Conservation (phyloP, 306 rosid species). For the Sechiopsis laciniata region DNA sequence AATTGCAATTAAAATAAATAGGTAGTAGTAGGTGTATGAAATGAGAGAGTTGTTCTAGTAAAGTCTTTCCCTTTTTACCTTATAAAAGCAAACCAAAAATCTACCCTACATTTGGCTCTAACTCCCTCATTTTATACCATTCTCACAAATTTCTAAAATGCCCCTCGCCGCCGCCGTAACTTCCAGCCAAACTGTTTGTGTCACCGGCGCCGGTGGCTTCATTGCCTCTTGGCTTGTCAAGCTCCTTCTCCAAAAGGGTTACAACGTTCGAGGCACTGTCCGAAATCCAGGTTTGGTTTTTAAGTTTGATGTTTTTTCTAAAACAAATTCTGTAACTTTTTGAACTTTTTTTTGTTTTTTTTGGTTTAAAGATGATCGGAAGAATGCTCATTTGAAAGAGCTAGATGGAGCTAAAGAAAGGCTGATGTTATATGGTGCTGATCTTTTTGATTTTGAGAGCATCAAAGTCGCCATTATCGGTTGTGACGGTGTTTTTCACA, state of each 20-base stretch:
- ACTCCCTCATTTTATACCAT: neutral
- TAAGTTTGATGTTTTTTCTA: too few relatives aligned
- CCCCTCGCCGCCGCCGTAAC: slow-evolving; percentile 20
- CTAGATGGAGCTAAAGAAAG: slow-evolving; percentile 82
- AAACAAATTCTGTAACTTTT: too few relatives aligned
- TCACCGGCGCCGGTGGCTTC: slow-evolving; percentile 98
- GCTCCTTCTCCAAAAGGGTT: slow-evolving; percentile 62
- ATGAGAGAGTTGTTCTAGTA: neutral
- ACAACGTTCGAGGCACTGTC: slow-evolving; percentile 72
- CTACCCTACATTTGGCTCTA: neutral
- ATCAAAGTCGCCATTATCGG: slow-evolving; percentile 51
- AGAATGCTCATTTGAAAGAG: slow-evolving; percentile 68
- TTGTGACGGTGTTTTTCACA: slow-evolving; percentile 75
- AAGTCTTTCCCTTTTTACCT: neutral
- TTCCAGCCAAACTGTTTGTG: slow-evolving; percentile 58
- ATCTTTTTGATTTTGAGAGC: slow-evolving; percentile 60
- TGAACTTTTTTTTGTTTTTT: neutral
- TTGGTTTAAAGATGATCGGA: slow-evolving; percentile 46
- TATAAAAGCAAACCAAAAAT: slow-evolving; percentile 14
- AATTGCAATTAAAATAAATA: neutral
- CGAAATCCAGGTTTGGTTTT: slow-evolving; percentile 59
- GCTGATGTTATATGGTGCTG: slow-evolving; percentile 50
- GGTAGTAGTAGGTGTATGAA: neutral
- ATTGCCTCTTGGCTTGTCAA: slow-evolving; percentile 91
- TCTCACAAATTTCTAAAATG: slow-evolving; percentile 3